Conservation (phyloP, 768 basidiomycete species). For the Lactarius psammicola region DNA sequence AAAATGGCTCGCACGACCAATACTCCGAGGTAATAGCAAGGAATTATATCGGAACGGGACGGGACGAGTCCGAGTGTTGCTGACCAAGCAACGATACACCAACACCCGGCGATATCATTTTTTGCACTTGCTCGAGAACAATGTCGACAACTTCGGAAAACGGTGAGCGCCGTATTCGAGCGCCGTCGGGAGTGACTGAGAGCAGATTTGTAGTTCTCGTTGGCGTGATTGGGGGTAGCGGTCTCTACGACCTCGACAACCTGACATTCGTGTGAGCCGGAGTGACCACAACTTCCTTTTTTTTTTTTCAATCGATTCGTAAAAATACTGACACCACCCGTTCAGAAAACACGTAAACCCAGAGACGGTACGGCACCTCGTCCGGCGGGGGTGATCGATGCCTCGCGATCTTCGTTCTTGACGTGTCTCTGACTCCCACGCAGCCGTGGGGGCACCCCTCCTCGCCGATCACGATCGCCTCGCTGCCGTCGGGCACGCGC, state of each 20-base stretch:
- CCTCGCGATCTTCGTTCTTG: neutral
- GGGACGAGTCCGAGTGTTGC: neutral
- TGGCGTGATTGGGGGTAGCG: constrained; percentile 90
- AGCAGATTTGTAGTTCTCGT: constrained; percentile 55
- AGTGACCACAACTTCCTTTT: too few relatives aligned
- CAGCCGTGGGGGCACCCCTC: constrained; percentile 94
- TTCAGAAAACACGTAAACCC: constrained; percentile 72
- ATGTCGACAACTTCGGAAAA: constrained; percentile 13
- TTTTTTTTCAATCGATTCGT: neutral
- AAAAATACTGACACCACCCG: neutral
- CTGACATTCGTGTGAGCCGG: constrained; percentile 77
- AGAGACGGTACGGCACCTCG: constrained; percentile 59
- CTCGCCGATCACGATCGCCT: constrained; percentile 87
- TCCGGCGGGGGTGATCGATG: neutral
- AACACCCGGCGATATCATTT: neutral
- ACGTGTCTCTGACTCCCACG: neutral
- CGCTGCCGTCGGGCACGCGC: constrained; percentile 75
- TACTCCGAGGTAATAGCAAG: too few relatives aligned
- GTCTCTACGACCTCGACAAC: constrained; percentile 91
- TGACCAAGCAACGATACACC: constrained; percentile 10
- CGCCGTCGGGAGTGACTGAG: neutral
- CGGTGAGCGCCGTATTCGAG: neutral
- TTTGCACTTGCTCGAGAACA: neutral
- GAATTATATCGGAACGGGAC: neutral
- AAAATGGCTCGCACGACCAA: neutral